These are phyloP conservation scores for Phialemoniopsis sp. DNA, from an alignment of 2,329 filamentous ascomycete genomes.

Conservation along the genomic window DNA sequence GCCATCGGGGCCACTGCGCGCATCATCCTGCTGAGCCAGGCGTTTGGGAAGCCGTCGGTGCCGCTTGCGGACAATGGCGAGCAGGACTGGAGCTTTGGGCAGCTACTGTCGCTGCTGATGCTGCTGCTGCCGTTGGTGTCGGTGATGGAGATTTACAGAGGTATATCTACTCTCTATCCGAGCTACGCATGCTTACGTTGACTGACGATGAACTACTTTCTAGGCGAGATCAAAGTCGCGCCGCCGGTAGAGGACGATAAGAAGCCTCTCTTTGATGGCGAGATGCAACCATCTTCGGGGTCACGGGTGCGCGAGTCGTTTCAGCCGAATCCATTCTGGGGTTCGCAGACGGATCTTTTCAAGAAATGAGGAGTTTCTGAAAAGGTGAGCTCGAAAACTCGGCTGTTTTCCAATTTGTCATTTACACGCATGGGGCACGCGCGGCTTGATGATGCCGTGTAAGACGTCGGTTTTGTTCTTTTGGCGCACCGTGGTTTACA, in stretches of 20 bases:
- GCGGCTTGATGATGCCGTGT: neutral
- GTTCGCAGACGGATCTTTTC: conserved; percentile 29
- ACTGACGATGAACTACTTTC: conserved; percentile 17
- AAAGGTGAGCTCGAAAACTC: too few species aligned
- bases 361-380: conserved; percentile 20
- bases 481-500: too few species aligned
- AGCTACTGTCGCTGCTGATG: conserved; percentile 55
- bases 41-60: conserved; percentile 52
- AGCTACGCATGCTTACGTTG: neutral
- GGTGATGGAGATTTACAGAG: conserved; percentile 47
- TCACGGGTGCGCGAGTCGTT: conserved; percentile 23
- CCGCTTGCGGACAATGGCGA: conserved; percentile 47
- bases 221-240: conserved; percentile 42
- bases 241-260: conserved; percentile 34
- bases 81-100: conserved; percentile 59
- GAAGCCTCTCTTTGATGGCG: conserved; percentile 32
- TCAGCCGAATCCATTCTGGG: conserved; percentile 41
- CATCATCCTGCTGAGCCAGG: conserved; percentile 54
- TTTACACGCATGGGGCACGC: neutral
- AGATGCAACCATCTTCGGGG: conserved; percentile 28
- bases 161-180: conserved; percentile 2
- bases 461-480: neutral
- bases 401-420: too few species aligned
- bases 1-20: conserved; percentile 55
- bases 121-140: conserved; percentile 57